Evolutionary conservation across 2,329 filamentous ascomycete species (phyloP), one percentile per base, ranked within the genome.

Genomic region (Clarireedia monteithiana): DNA sequence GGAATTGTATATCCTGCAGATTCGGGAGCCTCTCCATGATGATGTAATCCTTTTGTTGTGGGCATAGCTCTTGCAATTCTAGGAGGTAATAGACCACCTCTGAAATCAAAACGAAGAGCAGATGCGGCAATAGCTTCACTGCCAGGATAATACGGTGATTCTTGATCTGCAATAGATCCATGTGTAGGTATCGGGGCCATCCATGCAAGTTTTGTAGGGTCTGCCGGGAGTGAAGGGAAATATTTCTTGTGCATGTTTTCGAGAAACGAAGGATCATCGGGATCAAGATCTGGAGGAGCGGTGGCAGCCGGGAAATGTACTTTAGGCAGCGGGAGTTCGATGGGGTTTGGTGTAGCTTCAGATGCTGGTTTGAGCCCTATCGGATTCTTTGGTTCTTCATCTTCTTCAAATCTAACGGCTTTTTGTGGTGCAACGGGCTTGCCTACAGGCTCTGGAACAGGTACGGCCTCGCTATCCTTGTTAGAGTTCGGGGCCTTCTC

Each of bases 1-100:
- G 84, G 83, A 30, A 99, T 81, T 0, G 94, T 97, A 72, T 99
- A 99, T 0, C 94, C 94, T 0, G 94, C 94, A 1, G 91, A 89
- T 71, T 95, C 90, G 15, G 94, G 94, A 1, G 92, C 91, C 57
- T 91, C 84, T 60, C 88, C 91, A 70, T 99, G 94, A 70, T 99
- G 92, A 70, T 99, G 94, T 14, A 99, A 78, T 0, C 94, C 94
- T 58, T 86, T 82, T 12, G 83, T 85, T 1, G 83, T 82, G 5
- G 92, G 88, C 26, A 97, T 84, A 2, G 81, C 76, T 55, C 91
- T 79, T 26, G 90, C 84, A 36, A 83, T 80, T 49, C 83, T 79
- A 0, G 94, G 94, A 0, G 92, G 83, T 12, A 99, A 78, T 2
- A 99, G 78, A 0, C 80, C 79, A 59, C 92, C 94, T 50, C 79